phyloP scores from a whole-genome alignment of 1,139 yeast genomes.

The Debaryomycetaceae sp. region DNA sequence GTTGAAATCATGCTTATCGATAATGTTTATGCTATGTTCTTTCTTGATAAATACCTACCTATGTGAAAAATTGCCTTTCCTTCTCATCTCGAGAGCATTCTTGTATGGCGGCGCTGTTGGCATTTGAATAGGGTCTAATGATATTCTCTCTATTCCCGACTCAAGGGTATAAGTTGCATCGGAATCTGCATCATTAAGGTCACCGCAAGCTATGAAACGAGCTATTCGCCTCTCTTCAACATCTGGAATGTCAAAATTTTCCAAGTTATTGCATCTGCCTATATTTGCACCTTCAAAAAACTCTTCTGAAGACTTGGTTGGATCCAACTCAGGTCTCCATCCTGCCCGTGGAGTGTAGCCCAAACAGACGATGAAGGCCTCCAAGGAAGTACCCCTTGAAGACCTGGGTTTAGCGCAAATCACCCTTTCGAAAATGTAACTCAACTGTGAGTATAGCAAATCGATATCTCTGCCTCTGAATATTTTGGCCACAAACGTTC shows the following conservation, averaged over 20 bases:
- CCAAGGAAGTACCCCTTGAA: slow-evolving; percentile 89
- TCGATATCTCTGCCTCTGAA: slow-evolving; percentile 96
- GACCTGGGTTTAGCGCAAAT: slow-evolving; percentile 95
- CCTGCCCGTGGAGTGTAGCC: slow-evolving; percentile 79
- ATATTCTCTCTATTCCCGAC: slow-evolving; percentile 29
- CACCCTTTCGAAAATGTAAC: slow-evolving; percentile 77
- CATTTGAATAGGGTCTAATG: slow-evolving; percentile 84
- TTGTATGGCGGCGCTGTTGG: slow-evolving; percentile 98
- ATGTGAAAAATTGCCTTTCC: slow-evolving; percentile 57
- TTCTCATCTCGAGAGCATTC: slow-evolving; percentile 80
- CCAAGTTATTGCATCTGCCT: slow-evolving; percentile 49
- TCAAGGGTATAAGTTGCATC: slow-evolving; percentile 89
- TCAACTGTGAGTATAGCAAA: slow-evolving; percentile 81
- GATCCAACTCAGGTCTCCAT: slow-evolving; percentile 69
- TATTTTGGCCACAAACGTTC: slow-evolving; percentile 91
- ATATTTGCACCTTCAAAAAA: slow-evolving; percentile 67
- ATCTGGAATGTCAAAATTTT: slow-evolving; percentile 38
- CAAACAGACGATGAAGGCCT: slow-evolving; percentile 88
- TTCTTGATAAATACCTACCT: slow-evolving; percentile 9
- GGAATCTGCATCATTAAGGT: slow-evolving; percentile 78
- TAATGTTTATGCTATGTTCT: neutral
- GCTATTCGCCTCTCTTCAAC: slow-evolving; percentile 71
- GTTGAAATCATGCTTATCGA: neutral
- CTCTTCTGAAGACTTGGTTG: slow-evolving; percentile 69
- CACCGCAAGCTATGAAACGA: slow-evolving; percentile 92